These are phyloP conservation scores for Boletus pseudo-olivaceus DNA, from an alignment of 768 basidiomycete species.

Conservation along the genomic window DNA sequence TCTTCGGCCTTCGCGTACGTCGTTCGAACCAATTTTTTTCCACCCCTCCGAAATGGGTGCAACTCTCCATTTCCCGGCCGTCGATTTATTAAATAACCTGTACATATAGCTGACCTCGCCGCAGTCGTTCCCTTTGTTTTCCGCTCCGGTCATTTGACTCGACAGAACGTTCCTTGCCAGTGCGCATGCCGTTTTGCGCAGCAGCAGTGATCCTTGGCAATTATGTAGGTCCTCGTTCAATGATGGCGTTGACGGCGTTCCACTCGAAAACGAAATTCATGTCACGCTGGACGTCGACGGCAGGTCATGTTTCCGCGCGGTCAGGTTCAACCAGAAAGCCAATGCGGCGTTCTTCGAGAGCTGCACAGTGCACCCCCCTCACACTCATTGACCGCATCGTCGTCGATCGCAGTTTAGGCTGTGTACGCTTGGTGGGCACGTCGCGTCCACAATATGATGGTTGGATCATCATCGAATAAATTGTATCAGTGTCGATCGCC, in stretches of 20 bases:
- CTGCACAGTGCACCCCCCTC: not conserved
- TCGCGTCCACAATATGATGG: constrained; percentile 1
- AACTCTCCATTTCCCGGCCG: not conserved
- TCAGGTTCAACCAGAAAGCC: not conserved
- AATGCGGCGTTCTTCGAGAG: not conserved
- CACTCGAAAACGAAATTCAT: not conserved
- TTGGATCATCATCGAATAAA: constrained; percentile 1
- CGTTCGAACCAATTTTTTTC: not conserved
- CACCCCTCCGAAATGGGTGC: not conserved
- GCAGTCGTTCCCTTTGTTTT: not conserved
- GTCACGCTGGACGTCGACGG: not conserved
- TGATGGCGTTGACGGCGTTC: not conserved
- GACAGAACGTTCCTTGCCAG: not conserved
- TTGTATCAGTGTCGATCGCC: constrained; percentile 2
- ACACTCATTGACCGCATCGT: not conserved
- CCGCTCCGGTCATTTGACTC: constrained; percentile 1
- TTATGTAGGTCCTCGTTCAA: not conserved
- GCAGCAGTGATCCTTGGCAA: not conserved
- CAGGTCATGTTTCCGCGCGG: not conserved
- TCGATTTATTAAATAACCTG: not conserved
- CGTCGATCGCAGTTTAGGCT: constrained; percentile 14
- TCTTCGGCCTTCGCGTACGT: not conserved
- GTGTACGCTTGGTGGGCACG: constrained; percentile 7
- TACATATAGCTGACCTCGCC: constrained; percentile 8
- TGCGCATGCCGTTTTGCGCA: not conserved